phyloP scores from a whole-genome alignment of 2,329 filamentous ascomycete genomes.

The Arthrobotrys entomopaga region DNA sequence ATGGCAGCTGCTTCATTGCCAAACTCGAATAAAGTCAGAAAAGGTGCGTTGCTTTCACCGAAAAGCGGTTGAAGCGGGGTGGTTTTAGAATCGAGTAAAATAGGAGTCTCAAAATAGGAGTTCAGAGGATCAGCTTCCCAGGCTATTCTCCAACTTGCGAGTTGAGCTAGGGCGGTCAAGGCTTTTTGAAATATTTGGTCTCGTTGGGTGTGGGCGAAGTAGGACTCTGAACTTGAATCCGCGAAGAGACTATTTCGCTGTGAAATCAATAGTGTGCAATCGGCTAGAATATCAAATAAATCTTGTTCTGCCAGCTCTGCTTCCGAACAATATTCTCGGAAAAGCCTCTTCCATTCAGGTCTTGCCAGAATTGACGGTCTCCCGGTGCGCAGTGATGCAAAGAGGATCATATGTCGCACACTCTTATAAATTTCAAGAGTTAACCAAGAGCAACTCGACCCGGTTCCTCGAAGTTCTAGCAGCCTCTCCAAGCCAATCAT shows the following conservation, averaged over 20 bases:
- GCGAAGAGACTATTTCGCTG: constrained; percentile 50
- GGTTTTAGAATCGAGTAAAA: background rate
- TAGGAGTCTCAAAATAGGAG: background rate
- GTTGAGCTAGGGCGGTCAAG: background rate
- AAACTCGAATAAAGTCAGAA: constrained; percentile 3
- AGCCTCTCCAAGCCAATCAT: constrained; percentile 59
- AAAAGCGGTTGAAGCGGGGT: background rate
- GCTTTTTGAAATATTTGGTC: constrained; percentile 1
- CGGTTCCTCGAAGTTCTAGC: constrained; percentile 58
- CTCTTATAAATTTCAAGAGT: constrained; percentile 58
- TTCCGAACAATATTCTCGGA: constrained; percentile 53
- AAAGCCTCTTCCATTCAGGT: constrained; percentile 58
- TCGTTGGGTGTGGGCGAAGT: background rate
- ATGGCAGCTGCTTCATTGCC: constrained; percentile 37
- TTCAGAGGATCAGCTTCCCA: constrained; percentile 10
- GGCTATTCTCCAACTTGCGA: constrained; percentile 2
- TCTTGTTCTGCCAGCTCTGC: constrained; percentile 58
- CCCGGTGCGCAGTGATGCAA: constrained; percentile 56
- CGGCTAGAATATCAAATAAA: constrained; percentile 59
- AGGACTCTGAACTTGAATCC: constrained; percentile 1
- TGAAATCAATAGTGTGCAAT: constrained; percentile 59
- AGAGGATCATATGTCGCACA: constrained; percentile 58
- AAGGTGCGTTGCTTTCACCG: background rate
- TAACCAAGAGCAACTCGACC: constrained; percentile 36
- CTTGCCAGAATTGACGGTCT: constrained; percentile 59